phyloP scores from a whole-genome alignment of 352 stramenopile species.

The Globisporangium spiculum region DNA sequence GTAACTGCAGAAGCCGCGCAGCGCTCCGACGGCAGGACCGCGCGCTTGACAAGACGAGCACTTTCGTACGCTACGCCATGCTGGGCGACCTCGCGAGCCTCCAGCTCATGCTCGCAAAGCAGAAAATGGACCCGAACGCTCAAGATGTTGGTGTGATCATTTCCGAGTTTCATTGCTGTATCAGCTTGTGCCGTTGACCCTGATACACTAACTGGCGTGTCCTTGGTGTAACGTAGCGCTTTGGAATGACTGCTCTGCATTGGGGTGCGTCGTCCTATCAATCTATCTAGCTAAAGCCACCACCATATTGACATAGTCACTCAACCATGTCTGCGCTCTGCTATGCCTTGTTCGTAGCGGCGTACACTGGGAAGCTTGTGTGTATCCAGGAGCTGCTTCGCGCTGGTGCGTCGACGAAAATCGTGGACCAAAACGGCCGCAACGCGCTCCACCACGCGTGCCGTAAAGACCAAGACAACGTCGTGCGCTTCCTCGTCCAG shows the following conservation, averaged over 20 bases:
- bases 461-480: slow-evolving; percentile 63
- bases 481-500: slow-evolving; percentile 54
- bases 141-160: slow-evolving; percentile 45
- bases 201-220: neutral
- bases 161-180: neutral
- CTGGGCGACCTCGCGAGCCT: slow-evolving; percentile 46
- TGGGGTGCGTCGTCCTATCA: slow-evolving; percentile 46
- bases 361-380: slow-evolving; percentile 53
- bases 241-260: slow-evolving; percentile 79
- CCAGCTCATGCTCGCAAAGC: slow-evolving; percentile 43
- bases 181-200: neutral
- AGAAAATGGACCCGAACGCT: slow-evolving; percentile 46
- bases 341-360: slow-evolving; percentile 26
- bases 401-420: slow-evolving; percentile 34
- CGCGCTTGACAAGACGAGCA: slow-evolving; percentile 33
- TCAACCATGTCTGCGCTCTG: neutral
- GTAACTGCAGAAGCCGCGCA: slow-evolving; percentile 15
- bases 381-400: slow-evolving; percentile 56
- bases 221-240: slow-evolving; percentile 36
- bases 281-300: neutral
- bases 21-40: slow-evolving; percentile 27
- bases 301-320: neutral
- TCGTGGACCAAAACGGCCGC: slow-evolving; percentile 51
- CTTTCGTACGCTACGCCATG: slow-evolving; percentile 60
- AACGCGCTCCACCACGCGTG: slow-evolving; percentile 79